Evolutionary conservation across 495 filamentous ascomycete species (phyloP).

Genomic region (Terfezia boudieri): DNA sequence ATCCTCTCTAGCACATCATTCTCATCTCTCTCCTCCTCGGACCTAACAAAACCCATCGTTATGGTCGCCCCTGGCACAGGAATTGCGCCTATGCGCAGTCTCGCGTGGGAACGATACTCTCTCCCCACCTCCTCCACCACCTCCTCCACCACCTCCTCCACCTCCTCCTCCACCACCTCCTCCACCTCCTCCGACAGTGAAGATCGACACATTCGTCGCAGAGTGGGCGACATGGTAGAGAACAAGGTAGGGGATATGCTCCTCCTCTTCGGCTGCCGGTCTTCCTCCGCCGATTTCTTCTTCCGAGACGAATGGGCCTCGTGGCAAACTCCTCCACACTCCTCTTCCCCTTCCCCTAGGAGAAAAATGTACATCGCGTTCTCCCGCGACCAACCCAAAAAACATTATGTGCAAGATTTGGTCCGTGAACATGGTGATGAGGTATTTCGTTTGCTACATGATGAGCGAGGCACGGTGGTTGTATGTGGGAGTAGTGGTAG

Average conservation of each 20-base stretch:
- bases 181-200: too few species aligned
- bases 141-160: conserved; percentile 2
- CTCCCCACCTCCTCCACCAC: neutral
- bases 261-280: conserved; percentile 67
- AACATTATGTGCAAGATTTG: conserved; percentile 76
- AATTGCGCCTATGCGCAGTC: conserved; percentile 62
- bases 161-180: too few species aligned
- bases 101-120: conserved; percentile 43
- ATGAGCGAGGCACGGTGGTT: conserved; percentile 34
- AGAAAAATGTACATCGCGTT: conserved; percentile 52
- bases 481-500: conserved; percentile 47
- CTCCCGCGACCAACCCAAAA: conserved; percentile 50
- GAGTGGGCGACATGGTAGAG: conserved; percentile 11
- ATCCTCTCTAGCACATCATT: conserved; percentile 2
- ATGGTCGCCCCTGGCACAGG: conserved; percentile 82
- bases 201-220: too few species aligned
- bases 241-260: conserved; percentile 20
- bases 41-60: conserved; percentile 37
- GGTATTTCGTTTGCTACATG: conserved; percentile 37
- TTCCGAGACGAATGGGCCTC: conserved; percentile 51
- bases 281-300: conserved; percentile 48
- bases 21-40: conserved; percentile 1
- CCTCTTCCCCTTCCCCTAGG: neutral
- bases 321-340: conserved; percentile 20
- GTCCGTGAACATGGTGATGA: conserved; percentile 36